Conservation (phyloP, 768 basidiomycete genomes). For the Gloeophyllum trabeum region DNA sequence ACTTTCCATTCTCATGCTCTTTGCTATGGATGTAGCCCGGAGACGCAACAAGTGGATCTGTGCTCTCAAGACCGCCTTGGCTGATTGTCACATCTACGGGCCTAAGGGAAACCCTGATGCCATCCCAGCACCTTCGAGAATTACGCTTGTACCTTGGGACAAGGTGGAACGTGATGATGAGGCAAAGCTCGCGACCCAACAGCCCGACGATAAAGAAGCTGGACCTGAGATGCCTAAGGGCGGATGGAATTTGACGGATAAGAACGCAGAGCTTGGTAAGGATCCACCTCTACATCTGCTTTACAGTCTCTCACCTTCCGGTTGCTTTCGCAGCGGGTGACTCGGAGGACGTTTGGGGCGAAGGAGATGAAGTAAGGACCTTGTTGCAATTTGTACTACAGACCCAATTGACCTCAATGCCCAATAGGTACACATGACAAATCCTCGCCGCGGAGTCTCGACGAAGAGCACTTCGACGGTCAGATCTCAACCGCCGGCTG, state of each 20-base stretch:
- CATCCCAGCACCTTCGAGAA: constrained; percentile 40
- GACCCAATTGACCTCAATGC: no score
- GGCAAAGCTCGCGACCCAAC: constrained; percentile 13
- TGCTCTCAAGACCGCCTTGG: constrained; percentile 63
- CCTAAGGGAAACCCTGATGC: constrained; percentile 46
- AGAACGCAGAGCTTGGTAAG: neutral
- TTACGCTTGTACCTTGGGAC: constrained; percentile 70
- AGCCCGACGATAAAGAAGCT: neutral
- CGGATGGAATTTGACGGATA: neutral
- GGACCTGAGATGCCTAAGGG: neutral
- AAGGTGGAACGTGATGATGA: constrained; percentile 32
- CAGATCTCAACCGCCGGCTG: no score
- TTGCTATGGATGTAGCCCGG: constrained; percentile 35
- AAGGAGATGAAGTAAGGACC: neutral
- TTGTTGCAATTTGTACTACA: no score
- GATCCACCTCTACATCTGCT: neutral
- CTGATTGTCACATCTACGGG: constrained; percentile 62
- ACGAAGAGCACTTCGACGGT: neutral
- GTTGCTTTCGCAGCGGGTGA: neutral
- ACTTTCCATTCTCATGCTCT: neutral
- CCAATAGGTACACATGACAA: neutral
- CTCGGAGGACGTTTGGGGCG: neutral
- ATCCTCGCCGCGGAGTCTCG: neutral
- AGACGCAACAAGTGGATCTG: constrained; percentile 91
- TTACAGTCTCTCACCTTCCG: neutral